phyloP scores from a whole-genome alignment of 1,284 basidiomycete genomes.

The Puccinia horiana region DNA sequence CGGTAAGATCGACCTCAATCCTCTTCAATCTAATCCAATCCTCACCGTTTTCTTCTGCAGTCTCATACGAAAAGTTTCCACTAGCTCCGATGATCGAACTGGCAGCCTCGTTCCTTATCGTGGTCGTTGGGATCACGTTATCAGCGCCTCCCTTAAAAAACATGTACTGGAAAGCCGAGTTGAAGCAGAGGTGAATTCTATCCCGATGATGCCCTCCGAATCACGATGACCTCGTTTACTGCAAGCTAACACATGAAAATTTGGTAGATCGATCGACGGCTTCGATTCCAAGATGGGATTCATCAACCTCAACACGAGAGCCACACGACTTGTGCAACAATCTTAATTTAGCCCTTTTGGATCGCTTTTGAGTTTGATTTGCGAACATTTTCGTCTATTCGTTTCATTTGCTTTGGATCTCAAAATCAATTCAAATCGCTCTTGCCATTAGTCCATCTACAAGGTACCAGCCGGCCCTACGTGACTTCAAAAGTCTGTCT shows the following conservation, averaged over 20 bases:
- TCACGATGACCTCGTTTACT: background rate
- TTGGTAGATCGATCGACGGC: conserved; percentile 17
- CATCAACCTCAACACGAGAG: conserved; percentile 11
- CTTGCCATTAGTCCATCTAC: no score
- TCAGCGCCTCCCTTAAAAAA: conserved; percentile 13
- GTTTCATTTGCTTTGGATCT: no score
- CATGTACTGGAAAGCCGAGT: conserved; percentile 19
- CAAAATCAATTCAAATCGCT: no score
- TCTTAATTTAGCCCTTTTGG: no score
- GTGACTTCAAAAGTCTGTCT: no score
- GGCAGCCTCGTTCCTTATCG: conserved; percentile 2
- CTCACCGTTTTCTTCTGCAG: no score
- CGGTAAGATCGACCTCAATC: no score
- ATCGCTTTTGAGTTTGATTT: no score
- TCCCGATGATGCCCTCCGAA: background rate
- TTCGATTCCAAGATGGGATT: conserved; percentile 26
- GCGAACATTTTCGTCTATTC: no score
- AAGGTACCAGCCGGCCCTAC: no score
- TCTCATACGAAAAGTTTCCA: no score
- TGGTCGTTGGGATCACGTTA: conserved; percentile 11
- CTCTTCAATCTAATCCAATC: no score
- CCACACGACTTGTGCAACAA: background rate
- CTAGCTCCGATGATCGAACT: background rate
- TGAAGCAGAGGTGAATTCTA: conserved; percentile 10
- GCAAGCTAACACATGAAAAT: background rate